Conservation (phyloP, 2,329 filamentous ascomycete genomes). For the Beauveria varroae region DNA sequence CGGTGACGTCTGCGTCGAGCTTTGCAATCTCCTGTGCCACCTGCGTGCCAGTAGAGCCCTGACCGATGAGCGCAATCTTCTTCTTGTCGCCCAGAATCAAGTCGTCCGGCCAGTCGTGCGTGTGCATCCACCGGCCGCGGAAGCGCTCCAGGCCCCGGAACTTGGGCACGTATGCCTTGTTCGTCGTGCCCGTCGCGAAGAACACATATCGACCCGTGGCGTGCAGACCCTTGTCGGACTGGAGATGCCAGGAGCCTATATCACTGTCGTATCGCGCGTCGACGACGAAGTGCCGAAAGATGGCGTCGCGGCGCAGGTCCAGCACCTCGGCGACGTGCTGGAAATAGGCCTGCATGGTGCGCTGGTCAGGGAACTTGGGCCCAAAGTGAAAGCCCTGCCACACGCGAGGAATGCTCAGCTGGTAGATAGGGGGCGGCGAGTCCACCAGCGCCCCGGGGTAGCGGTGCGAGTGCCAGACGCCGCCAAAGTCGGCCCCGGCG, state of each 20-base stretch:
- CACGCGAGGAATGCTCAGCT: constrained; percentile 29
- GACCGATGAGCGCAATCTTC: constrained; percentile 23
- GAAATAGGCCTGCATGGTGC: constrained; percentile 39
- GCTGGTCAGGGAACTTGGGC: constrained; percentile 29
- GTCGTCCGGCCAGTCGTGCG: constrained; percentile 20
- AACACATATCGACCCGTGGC: constrained; percentile 37
- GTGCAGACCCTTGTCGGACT: constrained; percentile 30
- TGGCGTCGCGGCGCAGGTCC: constrained; percentile 34
- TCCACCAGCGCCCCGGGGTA: constrained; percentile 38
- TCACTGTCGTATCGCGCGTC: constrained; percentile 32
- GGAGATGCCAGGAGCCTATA: constrained; percentile 34
- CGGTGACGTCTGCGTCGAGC: constrained; percentile 25
- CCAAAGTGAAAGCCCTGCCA: constrained; percentile 38
- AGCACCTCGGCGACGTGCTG: constrained; percentile 36
- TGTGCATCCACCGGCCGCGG: constrained; percentile 21
- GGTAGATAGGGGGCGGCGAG: constrained; percentile 26
- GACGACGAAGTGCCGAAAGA: constrained; percentile 35
- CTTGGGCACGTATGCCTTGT: constrained; percentile 31
- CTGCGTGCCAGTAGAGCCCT: constrained; percentile 24
- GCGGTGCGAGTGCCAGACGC: constrained; percentile 37
- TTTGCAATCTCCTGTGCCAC: constrained; percentile 25
- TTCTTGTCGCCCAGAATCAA: constrained; percentile 20
- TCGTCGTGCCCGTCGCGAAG: constrained; percentile 37
- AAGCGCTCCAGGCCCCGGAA: constrained; percentile 27
- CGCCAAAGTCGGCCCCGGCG: constrained; percentile 28